Percentiles rank a stretch among this genome's conserved stretches.
phyloP scores from a whole-genome alignment of 257 asterid genomes.

The Forsythia viridissima region DNA sequence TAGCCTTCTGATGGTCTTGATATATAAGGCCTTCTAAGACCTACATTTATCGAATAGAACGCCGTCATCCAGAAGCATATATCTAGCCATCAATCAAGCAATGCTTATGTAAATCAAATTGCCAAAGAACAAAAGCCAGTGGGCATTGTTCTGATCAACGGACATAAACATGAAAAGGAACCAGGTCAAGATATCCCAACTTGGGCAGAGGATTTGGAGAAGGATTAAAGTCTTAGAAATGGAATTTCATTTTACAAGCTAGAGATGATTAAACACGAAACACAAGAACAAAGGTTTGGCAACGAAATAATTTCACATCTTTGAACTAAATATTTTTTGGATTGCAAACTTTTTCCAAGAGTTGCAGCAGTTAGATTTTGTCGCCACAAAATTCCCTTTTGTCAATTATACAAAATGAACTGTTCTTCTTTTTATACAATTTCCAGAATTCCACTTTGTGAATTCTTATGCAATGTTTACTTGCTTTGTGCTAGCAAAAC shows the following conservation, averaged over 20 bases:
- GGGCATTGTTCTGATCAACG: conserved; percentile 50
- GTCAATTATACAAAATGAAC: too few species aligned
- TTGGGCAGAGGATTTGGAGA: conserved; percentile 73
- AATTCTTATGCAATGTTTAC: too few species aligned
- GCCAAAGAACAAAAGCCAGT: conserved; percentile 49
- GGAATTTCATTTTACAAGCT: conserved; percentile 92
- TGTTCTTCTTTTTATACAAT: too few species aligned
- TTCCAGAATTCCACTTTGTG: too few species aligned
- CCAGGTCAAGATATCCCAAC: conserved; percentile 47
- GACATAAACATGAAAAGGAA: conserved; percentile 56
- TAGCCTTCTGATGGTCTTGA: conserved; percentile 91
- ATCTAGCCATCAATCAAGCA: conserved; percentile 44
- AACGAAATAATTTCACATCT: too few species aligned
- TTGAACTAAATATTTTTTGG: too few species aligned
- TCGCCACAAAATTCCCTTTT: too few species aligned
- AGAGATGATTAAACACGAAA: conserved; percentile 59
- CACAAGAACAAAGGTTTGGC: too few species aligned
- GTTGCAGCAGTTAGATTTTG: too few species aligned
- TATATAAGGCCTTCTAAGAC: conserved; percentile 83
- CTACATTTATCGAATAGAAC: conserved; percentile 85
- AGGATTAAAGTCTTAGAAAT: conserved; percentile 62
- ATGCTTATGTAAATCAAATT: conserved; percentile 31
- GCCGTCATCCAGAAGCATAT: conserved; percentile 70
- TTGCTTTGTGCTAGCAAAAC: too few species aligned
- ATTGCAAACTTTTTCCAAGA: too few species aligned